Base-by-base conservation (phyloP, 2,329 filamentous ascomycete genomes). In the Penicillium freii region DNA sequence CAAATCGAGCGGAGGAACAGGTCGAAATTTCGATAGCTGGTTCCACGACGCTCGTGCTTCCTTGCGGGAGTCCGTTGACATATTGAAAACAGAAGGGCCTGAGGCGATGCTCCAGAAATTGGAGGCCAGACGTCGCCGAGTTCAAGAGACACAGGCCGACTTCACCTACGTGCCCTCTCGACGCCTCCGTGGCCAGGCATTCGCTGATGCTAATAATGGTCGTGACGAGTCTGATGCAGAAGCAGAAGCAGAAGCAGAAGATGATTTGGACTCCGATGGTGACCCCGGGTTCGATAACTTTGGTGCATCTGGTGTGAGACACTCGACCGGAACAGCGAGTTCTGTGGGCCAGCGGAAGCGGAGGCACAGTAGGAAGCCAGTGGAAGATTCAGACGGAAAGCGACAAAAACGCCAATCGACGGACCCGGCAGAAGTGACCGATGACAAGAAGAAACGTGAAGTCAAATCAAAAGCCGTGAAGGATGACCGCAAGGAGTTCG, bases 11-110 rank as follows among this genome's bases (percentile, higher is more conserved):
- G 53, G 62, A n/a, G 74, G 71, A 42, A 70, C 76, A 58, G 78
- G 77, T 19, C 75, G 83, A 23, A 77, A 78, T 2, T 84, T 83
- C 54, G 73, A 80, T 21, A 71, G 80, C 7, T 88, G 85, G 85
- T 74, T 86, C 34, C 61, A 73, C 2, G 73, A 78, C 40, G 78
- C 81, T 0, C 62, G 73, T 11, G 49, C 62, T 2, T 73, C 75
- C 2, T 65, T 87, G 15, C 74, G 71, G 1, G 64, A 71, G 6
- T 77, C 81, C 59, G 68, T 82, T 13, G 42, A 68, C 0, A 61
- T 73, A 1, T 66, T 81, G 17, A 56, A 67, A n/a, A 46, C 54
- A 0, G 21, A 69, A 8, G 75, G 75, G 0, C 60, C 71, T 4
- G 29, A 63, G 11, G 61, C 63, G 0, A 72, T 81, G 27, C 63